Percentiles rank a stretch among this genome's conserved stretches.
phyloP scores from a whole-genome alignment of 1,284 basidiomycete species.

The Cutaneotrichosporon cutaneum region DNA sequence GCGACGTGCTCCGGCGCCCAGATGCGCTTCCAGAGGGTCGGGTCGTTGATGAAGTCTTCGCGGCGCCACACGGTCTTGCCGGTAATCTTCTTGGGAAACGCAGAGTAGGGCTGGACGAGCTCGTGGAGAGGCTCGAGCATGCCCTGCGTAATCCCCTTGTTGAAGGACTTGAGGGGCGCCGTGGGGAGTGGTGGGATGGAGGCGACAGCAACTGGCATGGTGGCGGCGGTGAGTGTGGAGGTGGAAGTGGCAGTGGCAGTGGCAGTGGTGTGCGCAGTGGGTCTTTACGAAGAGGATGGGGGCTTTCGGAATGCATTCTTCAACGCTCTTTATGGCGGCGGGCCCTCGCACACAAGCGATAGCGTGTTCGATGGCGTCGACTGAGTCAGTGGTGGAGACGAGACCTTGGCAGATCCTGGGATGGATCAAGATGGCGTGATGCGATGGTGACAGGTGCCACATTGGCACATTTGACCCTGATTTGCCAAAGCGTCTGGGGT shows the following conservation, averaged over 20 bases:
- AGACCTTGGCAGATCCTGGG: neutral
- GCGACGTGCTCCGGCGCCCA: slow-evolving; percentile 33
- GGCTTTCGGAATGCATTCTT: neutral
- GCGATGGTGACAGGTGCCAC: slow-evolving; percentile 3
- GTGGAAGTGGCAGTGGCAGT: neutral
- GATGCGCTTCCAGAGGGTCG: slow-evolving; percentile 34
- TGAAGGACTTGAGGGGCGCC: slow-evolving; percentile 6
- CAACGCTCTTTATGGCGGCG: neutral
- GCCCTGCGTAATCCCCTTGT: slow-evolving; percentile 32
- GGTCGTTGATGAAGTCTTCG: slow-evolving; percentile 32
- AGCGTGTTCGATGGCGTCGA: neutral
- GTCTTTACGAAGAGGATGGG: neutral
- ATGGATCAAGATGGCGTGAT: slow-evolving; percentile 9
- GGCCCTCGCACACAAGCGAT: too few relatives aligned
- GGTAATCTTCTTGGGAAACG: slow-evolving; percentile 47
- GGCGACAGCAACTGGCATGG: slow-evolving; percentile 16
- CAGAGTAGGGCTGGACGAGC: slow-evolving; percentile 36
- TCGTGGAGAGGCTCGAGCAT: slow-evolving; percentile 32
- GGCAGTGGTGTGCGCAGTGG: neutral
- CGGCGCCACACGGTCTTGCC: slow-evolving; percentile 43
- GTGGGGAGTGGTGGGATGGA: slow-evolving; percentile 7
- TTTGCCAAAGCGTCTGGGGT: slow-evolving; percentile 8
- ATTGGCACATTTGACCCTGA: slow-evolving; percentile 7
- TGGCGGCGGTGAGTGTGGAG: neutral
- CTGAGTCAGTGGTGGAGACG: neutral